Percentiles rank a stretch among this genome's conserved stretches.
These are phyloP conservation scores for Eragrostis curvula DNA, from an alignment of 176 grass and related monocot genomes.

Conservation along the genomic window DNA sequence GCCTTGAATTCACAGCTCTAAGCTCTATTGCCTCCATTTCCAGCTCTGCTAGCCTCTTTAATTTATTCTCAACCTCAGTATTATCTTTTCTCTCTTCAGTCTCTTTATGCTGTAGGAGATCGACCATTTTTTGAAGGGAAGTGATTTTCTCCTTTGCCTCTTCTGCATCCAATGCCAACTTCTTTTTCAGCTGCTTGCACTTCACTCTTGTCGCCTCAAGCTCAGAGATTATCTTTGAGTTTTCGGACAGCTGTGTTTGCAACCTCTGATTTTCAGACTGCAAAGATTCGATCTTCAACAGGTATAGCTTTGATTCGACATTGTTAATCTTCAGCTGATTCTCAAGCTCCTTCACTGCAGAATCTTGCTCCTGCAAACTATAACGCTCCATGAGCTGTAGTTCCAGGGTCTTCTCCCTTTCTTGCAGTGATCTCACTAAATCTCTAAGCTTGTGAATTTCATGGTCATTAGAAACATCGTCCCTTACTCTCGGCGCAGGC, in stretches of 20 bases:
- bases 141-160: constrained; percentile 60
- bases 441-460: constrained; percentile 78
- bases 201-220: constrained; percentile 64
- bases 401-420: constrained; percentile 80
- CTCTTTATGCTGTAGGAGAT: constrained; percentile 49
- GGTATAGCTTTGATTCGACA: constrained; percentile 78
- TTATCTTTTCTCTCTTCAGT: constrained; percentile 36
- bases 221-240: constrained; percentile 51
- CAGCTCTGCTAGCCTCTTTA: constrained; percentile 62
- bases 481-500: constrained; percentile 40
- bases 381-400: constrained; percentile 65
- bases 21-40: constrained; percentile 64
- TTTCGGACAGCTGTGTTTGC: constrained; percentile 56
- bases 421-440: constrained; percentile 77
- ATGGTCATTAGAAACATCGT: constrained; percentile 55
- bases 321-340: constrained; percentile 82
- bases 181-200: constrained; percentile 67
- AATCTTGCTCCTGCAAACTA: constrained; percentile 77
- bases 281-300: constrained; percentile 77
- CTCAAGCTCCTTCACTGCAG: constrained; percentile 74
- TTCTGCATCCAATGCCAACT: constrained; percentile 55
- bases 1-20: constrained; percentile 56
- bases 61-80: constrained; percentile 49
- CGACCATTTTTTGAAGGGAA: constrained; percentile 51
- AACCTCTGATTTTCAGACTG: constrained; percentile 79